Evolutionary conservation across 179 eudicot species (phyloP).

Genomic region (Gypsophila paniculata): DNA sequence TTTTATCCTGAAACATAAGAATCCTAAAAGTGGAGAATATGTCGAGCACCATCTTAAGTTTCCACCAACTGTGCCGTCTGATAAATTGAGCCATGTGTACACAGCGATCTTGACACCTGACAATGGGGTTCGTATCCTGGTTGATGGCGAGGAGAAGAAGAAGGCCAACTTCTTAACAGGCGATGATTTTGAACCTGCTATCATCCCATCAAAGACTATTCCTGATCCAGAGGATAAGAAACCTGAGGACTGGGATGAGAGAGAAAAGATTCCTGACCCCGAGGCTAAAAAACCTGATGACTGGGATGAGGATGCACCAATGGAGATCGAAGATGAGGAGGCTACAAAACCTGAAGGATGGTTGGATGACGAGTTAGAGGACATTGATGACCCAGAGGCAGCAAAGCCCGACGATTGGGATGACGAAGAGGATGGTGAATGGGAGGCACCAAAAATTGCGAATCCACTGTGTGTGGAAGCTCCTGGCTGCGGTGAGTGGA

Average conservation of each 20-base stretch:
- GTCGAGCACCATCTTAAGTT: constrained; percentile 79
- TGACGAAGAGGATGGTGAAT: constrained; percentile 91
- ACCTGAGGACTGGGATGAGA: constrained; percentile 93
- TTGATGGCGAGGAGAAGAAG: constrained; percentile 88
- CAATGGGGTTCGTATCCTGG: constrained; percentile 53
- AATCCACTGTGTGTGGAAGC: constrained; percentile 75
- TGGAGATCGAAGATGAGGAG: constrained; percentile 75
- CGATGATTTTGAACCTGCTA: constrained; percentile 78
- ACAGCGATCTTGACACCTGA: constrained; percentile 71
- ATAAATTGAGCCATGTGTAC: constrained; percentile 74
- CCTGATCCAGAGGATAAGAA: constrained; percentile 87
- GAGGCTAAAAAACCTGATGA: constrained; percentile 78
- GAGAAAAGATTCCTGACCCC: constrained; percentile 71
- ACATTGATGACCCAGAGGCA: constrained; percentile 86
- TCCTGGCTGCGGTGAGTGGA: constrained; percentile 94
- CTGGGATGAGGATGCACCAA: constrained; percentile 95
- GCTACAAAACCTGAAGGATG: constrained; percentile 93
- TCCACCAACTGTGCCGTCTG: constrained; percentile 79
- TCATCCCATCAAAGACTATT: constrained; percentile 74
- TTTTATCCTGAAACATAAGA: constrained; percentile 82
- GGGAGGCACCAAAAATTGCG: constrained; percentile 88
- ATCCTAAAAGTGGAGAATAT: constrained; percentile 76
- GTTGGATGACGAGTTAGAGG: constrained; percentile 91
- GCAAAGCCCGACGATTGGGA: constrained; percentile 95
- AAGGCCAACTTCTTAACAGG: constrained; percentile 58